Percentiles rank a stretch among this genome's conserved stretches.
phyloP scores from a whole-genome alignment of 176 grass and related monocot genomes.

The Guadua angustifolia region DNA sequence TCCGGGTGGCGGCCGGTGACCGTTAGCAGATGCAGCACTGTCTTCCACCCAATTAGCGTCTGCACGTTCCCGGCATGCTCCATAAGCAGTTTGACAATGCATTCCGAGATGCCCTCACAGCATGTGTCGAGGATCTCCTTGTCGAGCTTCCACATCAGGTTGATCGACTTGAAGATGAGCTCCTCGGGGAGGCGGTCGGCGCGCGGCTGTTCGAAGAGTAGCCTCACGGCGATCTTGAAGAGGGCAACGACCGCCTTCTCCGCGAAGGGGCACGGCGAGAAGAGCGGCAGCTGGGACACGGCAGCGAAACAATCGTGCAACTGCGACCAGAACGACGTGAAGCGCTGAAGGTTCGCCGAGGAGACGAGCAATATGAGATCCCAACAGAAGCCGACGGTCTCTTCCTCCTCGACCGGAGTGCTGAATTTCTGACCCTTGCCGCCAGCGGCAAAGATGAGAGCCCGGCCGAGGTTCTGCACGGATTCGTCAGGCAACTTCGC shows the following conservation, averaged over 20 bases:
- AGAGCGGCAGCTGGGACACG: slow-evolving; percentile 76
- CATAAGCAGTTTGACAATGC: slow-evolving; percentile 56
- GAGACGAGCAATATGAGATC: slow-evolving; percentile 67
- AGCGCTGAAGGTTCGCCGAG: slow-evolving; percentile 59
- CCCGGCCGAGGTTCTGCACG: slow-evolving; percentile 72
- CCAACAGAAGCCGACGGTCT: slow-evolving; percentile 86
- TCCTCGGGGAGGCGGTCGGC: slow-evolving; percentile 63
- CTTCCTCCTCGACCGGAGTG: slow-evolving; percentile 84
- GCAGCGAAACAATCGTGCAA: slow-evolving; percentile 74
- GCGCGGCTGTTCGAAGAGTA: slow-evolving; percentile 42
- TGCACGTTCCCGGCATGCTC: slow-evolving; percentile 61
- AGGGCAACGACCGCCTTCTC: slow-evolving; percentile 80
- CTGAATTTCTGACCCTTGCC: slow-evolving; percentile 97
- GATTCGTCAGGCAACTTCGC: slow-evolving; percentile 78
- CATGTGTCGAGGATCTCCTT: slow-evolving; percentile 90
- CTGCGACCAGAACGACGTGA: slow-evolving; percentile 72
- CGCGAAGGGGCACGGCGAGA: slow-evolving; percentile 83
- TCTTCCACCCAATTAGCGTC: slow-evolving; percentile 73
- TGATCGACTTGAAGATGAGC: slow-evolving; percentile 81
- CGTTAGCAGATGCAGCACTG: slow-evolving; percentile 74
- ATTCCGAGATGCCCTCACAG: slow-evolving; percentile 68
- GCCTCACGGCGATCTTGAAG: slow-evolving; percentile 67
- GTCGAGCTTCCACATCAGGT: slow-evolving; percentile 87
- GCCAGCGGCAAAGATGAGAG: slow-evolving; percentile 70
- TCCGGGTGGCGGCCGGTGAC: slow-evolving; percentile 77